Evolutionary conservation across 352 stramenopile genomes (phyloP).

Genomic region (Phytophthora constricta): DNA sequence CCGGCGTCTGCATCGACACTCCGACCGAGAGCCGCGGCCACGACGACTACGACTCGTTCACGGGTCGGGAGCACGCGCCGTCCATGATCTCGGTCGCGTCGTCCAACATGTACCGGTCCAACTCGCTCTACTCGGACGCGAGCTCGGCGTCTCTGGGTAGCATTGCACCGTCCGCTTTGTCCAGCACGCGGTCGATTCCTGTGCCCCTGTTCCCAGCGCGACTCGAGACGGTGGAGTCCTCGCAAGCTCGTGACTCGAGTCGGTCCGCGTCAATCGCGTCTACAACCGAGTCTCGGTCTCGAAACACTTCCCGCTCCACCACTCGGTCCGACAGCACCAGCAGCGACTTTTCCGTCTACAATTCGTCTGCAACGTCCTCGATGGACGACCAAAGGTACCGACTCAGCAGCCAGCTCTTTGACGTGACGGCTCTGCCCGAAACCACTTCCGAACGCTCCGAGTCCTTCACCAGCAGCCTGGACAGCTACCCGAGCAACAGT

Average conservation of each 20-base stretch:
- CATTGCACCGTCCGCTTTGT: slow-evolving; percentile 19
- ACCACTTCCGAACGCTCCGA: slow-evolving; percentile 29
- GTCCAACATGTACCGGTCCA: slow-evolving; percentile 4
- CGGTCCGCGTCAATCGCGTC: slow-evolving; percentile 18
- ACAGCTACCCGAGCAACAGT: slow-evolving; percentile 27
- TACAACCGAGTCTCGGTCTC: slow-evolving; percentile 22
- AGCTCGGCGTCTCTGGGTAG: slow-evolving; percentile 33
- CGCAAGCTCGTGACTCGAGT: not conserved
- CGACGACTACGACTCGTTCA: slow-evolving; percentile 43
- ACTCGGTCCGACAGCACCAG: slow-evolving; percentile 37
- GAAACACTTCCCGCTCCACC: slow-evolving; percentile 31
- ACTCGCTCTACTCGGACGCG: slow-evolving; percentile 24
- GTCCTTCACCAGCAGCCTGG: slow-evolving; percentile 3
- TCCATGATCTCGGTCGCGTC: slow-evolving; percentile 16
- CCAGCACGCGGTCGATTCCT: slow-evolving; percentile 15
- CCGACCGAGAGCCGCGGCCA: slow-evolving; percentile 32
- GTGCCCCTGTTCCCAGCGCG: slow-evolving; percentile 13
- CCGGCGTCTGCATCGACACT: slow-evolving; percentile 27
- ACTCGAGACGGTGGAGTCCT: slow-evolving; percentile 17
- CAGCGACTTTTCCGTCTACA: slow-evolving; percentile 51
- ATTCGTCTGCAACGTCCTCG: slow-evolving; percentile 28
- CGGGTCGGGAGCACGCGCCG: slow-evolving; percentile 6
- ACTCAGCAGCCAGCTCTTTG: slow-evolving; percentile 34
- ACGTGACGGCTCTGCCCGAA: slow-evolving; percentile 25
- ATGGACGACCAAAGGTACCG: slow-evolving; percentile 22